Evolutionary conservation across 148 eudicot species (phyloP).

Genomic region (Rhododendron vialii): DNA sequence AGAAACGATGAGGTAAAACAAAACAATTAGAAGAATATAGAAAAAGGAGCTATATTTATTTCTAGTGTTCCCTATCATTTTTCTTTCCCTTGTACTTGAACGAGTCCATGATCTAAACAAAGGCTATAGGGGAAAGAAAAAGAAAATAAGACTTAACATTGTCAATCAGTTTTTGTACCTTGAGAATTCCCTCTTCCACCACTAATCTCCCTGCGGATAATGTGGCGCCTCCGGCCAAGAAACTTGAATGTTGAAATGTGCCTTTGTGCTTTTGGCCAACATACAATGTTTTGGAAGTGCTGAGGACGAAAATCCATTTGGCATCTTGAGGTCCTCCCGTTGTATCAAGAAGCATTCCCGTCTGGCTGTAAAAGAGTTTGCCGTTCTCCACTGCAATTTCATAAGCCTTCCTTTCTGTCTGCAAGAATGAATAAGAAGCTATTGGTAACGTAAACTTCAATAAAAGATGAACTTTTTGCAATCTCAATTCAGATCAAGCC

Average conservation of each 20-base stretch:
- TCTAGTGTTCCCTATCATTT: background rate
- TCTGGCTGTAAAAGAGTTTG: slow-evolving; percentile 40
- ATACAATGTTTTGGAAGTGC: slow-evolving; percentile 49
- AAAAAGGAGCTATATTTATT: background rate
- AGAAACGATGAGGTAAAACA: background rate
- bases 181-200: slow-evolving; percentile 47
- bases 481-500: background rate
- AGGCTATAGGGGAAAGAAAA: background rate
- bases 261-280: slow-evolving; percentile 66
- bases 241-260: slow-evolving; percentile 77
- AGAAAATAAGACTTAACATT: background rate
- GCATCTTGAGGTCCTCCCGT: slow-evolving; percentile 23
- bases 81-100: background rate
- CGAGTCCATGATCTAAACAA: background rate
- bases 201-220: slow-evolving; percentile 73
- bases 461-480: background rate
- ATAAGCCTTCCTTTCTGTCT: slow-evolving; percentile 65
- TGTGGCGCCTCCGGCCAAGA: slow-evolving; percentile 83
- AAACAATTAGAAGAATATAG: background rate
- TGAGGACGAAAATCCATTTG: slow-evolving; percentile 81
- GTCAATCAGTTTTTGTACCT: slow-evolving; percentile 27
- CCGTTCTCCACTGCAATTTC: slow-evolving; percentile 54
- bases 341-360: slow-evolving; percentile 46
- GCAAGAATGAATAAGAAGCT: background rate
- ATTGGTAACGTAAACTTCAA: background rate